These are phyloP conservation scores for Pelargonium citronellum DNA, from an alignment of 441 rosid species.

Conservation along the genomic window DNA sequence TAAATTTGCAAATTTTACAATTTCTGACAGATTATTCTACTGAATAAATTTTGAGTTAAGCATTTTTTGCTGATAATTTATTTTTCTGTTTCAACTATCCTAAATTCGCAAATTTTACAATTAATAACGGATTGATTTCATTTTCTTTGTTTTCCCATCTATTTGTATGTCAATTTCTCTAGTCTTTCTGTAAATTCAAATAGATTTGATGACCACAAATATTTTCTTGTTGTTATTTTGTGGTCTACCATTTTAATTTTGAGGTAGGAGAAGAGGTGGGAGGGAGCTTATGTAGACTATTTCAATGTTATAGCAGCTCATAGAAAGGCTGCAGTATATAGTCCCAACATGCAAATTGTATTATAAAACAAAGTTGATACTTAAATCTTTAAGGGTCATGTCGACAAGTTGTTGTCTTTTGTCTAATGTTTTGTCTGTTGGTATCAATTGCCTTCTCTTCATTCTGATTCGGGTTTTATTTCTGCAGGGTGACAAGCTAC, in stretches of 20 bases:
- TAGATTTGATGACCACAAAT: background rate
- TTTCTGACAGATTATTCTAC: no score
- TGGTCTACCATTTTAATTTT: background rate
- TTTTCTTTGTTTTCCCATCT: no score
- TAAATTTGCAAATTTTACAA: background rate
- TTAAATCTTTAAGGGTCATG: background rate
- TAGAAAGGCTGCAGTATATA: background rate
- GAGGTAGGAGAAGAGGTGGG: background rate
- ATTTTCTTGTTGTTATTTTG: background rate
- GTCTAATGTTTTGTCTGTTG: slow-evolving; percentile 9
- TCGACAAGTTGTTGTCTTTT: slow-evolving; percentile 7
- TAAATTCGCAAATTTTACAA: background rate
- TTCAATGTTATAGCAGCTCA: background rate
- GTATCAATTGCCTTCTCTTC: slow-evolving; percentile 17
- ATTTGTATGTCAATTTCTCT: background rate
- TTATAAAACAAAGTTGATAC: background rate
- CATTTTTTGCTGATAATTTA: background rate
- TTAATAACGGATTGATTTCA: no score
- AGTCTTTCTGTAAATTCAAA: background rate
- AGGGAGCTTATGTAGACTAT: background rate
- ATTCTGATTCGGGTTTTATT: slow-evolving; percentile 19
- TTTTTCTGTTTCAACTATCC: background rate
- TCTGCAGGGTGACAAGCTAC: slow-evolving; percentile 62
- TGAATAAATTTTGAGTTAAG: background rate
- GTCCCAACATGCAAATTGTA: no score